Evolutionary conservation across 306 rosid species (phyloP), one percentile per base, ranked within the genome.

Genomic region (Trifolium subterraneum): DNA sequence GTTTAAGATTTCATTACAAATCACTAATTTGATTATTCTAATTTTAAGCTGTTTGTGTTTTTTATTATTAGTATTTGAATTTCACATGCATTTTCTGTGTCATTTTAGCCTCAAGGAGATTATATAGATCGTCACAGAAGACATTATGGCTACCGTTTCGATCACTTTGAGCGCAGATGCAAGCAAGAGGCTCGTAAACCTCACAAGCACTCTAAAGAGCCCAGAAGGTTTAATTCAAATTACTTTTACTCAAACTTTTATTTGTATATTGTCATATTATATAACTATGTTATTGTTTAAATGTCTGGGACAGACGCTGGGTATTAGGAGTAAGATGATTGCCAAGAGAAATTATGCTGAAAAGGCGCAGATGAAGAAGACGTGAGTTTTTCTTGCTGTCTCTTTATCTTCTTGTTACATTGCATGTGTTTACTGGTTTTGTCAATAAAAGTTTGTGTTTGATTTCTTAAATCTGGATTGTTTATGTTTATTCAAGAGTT

Each of bases 331-430:
- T 0, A 93, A 93, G 84, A 83, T 84, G 81, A 80, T 93, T 74
- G 88, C 98, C 16, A 93, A 93, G 95, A 88, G 87, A 71, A 88
- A 89, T n/a, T 93, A 90, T 67, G 90, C 90, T 0, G 96, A 93
- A 73, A 93, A 93, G 83, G 96, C 96, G 51, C 81, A 68, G 82
- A 87, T 90, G 98, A 93, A 86, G 87, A 90, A 76, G 72, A 90
- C 98, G 98, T 93, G 81, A 90, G 98, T 54, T 41, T 29, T 3
- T 8, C n/a, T 42, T 42, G 10, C n/a, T 36, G 9, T 47, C 56
- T 47, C 59, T 6, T 19, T 38, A 19, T 8, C 3, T 47, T 8
- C 3, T 47, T 44, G 4, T 22, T 73, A 41, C 42, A 7, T 20
- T 51, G 59, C 11, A 39, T 68, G 61, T 61, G 18, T 29, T 0